Percentiles rank a stretch among this genome's conserved stretches.
Conservation (phyloP, 2,329 filamentous ascomycete genomes). For the Phyllosticta citriasiana region DNA sequence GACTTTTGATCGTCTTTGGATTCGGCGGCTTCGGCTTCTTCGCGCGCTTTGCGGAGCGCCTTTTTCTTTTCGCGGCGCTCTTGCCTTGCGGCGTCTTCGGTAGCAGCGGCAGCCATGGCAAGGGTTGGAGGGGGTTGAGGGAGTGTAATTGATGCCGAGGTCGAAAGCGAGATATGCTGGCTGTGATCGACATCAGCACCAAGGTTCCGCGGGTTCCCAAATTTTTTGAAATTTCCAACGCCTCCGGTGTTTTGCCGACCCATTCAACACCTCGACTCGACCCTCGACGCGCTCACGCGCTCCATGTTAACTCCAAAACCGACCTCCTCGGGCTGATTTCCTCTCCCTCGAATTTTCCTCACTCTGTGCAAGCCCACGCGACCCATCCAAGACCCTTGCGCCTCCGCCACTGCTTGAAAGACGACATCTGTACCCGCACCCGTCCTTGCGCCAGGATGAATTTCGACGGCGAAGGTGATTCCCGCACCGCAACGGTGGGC, state of each 20-base stretch:
- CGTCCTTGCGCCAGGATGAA: neutral
- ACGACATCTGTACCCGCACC: neutral
- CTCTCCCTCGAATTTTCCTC: neutral
- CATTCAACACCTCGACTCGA: neutral
- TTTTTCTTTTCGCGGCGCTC: neutral
- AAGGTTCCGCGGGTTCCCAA: neutral
- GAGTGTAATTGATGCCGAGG: neutral
- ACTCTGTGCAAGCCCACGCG: neutral
- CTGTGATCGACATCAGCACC: neutral
- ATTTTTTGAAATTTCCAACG: neutral
- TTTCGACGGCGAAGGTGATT: slow-evolving; percentile 24
- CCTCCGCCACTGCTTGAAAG: neutral
- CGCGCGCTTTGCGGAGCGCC: neutral
- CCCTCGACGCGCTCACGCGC: neutral
- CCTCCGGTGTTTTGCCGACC: neutral
- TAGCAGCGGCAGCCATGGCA: neutral
- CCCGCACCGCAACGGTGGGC: slow-evolving; percentile 36
- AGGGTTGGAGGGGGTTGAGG: neutral
- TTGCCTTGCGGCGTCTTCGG: slow-evolving; percentile 1
- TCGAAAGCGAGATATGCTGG: neutral
- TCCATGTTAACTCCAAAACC: neutral
- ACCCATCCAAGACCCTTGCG: neutral
- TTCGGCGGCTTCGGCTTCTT: slow-evolving; percentile 11
- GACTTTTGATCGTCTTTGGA: neutral
- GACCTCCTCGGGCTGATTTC: neutral